These are phyloP conservation scores for Trichoderma asperelloides DNA, from an alignment of 495 filamentous ascomycete genomes.

Conservation along the genomic window DNA sequence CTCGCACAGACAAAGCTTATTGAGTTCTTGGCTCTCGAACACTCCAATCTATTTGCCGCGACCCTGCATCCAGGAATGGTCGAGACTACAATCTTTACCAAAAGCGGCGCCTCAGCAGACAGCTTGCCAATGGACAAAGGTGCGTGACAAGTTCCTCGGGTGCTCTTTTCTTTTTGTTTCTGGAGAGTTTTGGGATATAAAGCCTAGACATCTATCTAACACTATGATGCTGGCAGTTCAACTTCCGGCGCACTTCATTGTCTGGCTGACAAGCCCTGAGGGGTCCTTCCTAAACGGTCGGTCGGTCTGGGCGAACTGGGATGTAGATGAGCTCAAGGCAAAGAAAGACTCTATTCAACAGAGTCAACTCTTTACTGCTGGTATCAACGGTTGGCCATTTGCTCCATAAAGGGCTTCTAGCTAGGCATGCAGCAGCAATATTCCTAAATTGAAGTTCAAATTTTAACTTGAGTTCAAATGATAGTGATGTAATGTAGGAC, in stretches of 20 bases:
- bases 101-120: neutral
- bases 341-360: neutral
- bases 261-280: slow-evolving; percentile 33
- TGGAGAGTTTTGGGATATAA: neutral
- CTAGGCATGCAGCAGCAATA: neutral
- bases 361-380: neutral
- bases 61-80: slow-evolving; percentile 33
- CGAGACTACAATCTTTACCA: slow-evolving; percentile 20
- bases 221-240: slow-evolving; percentile 14
- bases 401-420: neutral
- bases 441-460: neutral
- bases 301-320: slow-evolving; percentile 38
- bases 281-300: slow-evolving; percentile 31
- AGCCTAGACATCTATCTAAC: neutral
- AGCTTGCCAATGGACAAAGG: neutral
- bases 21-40: slow-evolving; percentile 26
- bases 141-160: neutral
- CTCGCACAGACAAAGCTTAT: slow-evolving; percentile 25
- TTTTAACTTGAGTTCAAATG: neutral
- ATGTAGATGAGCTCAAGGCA: slow-evolving; percentile 33
- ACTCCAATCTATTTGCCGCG: slow-evolving; percentile 29
- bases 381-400: slow-evolving; percentile 2
- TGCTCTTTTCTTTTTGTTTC: neutral
- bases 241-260: slow-evolving; percentile 28
- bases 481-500: no score